Evolutionary conservation across 495 filamentous ascomycete species (phyloP).

Genomic region (Evansstolkia leycettana): DNA sequence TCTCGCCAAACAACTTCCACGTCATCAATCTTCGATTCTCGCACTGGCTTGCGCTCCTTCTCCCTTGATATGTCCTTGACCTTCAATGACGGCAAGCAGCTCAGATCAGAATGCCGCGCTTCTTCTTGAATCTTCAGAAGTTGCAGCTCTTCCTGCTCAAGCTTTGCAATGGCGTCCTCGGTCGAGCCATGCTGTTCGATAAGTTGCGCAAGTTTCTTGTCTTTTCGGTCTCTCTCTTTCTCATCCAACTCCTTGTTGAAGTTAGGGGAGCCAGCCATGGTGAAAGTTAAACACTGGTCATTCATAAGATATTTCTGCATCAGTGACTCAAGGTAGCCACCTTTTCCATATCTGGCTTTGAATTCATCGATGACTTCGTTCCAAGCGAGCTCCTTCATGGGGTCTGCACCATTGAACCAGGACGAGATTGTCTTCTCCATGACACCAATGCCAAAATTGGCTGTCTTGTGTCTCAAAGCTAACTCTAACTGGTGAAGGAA

Average conservation of each 20-base stretch:
- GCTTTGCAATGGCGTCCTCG: conserved; percentile 51
- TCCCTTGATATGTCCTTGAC: conserved; percentile 77
- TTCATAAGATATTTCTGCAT: conserved; percentile 85
- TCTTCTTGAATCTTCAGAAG: conserved; percentile 72
- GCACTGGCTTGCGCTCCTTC: conserved; percentile 56
- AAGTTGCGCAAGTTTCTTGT: conserved; percentile 55
- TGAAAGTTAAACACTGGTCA: conserved; percentile 78
- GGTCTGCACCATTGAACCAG: conserved; percentile 93
- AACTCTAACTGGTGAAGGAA: conserved; percentile 89
- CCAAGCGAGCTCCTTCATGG: conserved; percentile 82
- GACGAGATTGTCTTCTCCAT: conserved; percentile 76
- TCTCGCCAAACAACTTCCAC: conserved; percentile 79
- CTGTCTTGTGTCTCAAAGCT: conserved; percentile 83
- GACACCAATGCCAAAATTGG: conserved; percentile 82
- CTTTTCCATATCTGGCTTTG: conserved; percentile 54
- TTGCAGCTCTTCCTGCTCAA: conserved; percentile 67
- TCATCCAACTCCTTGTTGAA: conserved; percentile 61
- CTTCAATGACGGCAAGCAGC: conserved; percentile 75
- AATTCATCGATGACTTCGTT: conserved; percentile 76
- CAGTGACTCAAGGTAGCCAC: conserved; percentile 70
- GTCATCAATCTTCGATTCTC: conserved; percentile 52
- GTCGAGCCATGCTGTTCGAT: conserved; percentile 56
- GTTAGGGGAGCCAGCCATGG: conserved; percentile 72
- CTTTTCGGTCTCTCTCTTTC: conserved; percentile 65
- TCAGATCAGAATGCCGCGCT: conserved; percentile 69